Evolutionary conservation across 2,329 filamentous ascomycete genomes (phyloP), one percentile per base, ranked within the genome.

Genomic region (Stylonectria norvegica): DNA sequence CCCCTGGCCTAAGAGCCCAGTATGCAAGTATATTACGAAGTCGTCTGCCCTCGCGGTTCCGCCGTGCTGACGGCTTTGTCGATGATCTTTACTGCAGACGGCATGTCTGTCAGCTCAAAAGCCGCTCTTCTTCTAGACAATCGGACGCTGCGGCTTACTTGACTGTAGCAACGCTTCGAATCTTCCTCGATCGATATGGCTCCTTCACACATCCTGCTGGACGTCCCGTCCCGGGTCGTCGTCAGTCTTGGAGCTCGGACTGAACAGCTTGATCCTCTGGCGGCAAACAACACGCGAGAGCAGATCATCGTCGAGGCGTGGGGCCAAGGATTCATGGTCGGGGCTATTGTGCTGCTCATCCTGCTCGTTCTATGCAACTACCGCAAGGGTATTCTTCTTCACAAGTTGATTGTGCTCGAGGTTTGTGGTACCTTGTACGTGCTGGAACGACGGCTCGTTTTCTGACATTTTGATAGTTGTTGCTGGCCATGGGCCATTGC

Each of bases 391-490:
- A 30, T 48, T 12, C 42, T 48, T 20, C 34, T 48, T 12, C 45
- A 48, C 36, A 48, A 48, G 25, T 29, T 48, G 15, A 48, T 48
- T 45, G 20, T 48, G 10, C 19, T 48, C 20, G 45, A 48, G 45
- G 42, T 47, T 27, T 5, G 38, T 28, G 5, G 6, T 15, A 5
- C 22, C 12, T 25, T 12, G 22, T 25, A 7, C 22, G 12, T 12
- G 8, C 11, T 22, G 29, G 16, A 31, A 7, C 8, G 29, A 31
- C 16, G 29, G 29, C 19, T 12, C 5, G 31, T 19, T 16, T 19
- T 9, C 19, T 8, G 27, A 20, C 8, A 5, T 32, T 23, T 17
- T 17, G 42, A 33, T 22, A 30, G 27, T 15, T 46, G 12, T n/a
- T 43, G 5, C 16, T 46, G 14, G 45, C 45, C 27, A 25, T 45